Conservation (phyloP, 139 green algal species). For the Pedinophyceae sp. region DNA sequence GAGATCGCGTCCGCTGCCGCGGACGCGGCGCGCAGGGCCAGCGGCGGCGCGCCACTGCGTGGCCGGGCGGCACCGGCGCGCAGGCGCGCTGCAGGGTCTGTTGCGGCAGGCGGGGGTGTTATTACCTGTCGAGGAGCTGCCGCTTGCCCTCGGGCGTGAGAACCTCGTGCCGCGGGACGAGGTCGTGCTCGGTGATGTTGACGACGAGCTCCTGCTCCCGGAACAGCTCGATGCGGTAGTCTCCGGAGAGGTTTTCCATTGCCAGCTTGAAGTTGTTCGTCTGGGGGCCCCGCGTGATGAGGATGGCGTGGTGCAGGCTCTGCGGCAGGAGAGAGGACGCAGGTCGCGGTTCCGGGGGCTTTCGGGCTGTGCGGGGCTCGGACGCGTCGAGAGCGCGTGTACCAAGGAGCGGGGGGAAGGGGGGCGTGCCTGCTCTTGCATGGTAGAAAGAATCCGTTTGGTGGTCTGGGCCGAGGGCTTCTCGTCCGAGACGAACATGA, state of each 20-base stretch:
- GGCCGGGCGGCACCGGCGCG: no score
- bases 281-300: no score
- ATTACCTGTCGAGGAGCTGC: constrained; percentile 27
- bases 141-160: constrained; percentile 22
- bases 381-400: background rate
- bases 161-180: constrained; percentile 26
- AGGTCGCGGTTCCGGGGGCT: background rate
- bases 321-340: background rate
- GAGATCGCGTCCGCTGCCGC: no score
- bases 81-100: background rate
- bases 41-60: no score
- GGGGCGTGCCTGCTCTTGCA: no score
- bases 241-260: no score
- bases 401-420: background rate
- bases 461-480: no score
- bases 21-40: no score
- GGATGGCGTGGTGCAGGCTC: background rate
- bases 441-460: no score
- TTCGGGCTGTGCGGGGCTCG: background rate
- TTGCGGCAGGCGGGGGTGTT: no score
- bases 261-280: constrained; percentile 24
- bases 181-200: constrained; percentile 29
- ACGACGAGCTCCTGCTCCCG: constrained; percentile 31
- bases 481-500: no score
- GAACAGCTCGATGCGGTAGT: background rate